Base-by-base conservation (phyloP, 306 rosid species). In the Malus sieversii region DNA sequence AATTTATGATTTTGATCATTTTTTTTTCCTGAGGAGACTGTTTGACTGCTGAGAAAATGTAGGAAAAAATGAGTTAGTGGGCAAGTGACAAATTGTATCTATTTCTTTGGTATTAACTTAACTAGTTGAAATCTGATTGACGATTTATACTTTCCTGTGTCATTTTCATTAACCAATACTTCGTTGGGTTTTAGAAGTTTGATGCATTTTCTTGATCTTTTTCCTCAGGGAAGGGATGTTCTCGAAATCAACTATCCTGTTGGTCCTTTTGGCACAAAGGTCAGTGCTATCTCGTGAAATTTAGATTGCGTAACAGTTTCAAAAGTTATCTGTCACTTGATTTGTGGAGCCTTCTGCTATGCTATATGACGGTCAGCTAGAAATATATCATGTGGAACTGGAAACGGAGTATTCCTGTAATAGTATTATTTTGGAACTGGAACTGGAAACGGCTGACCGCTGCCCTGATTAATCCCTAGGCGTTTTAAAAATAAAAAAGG, bases 191-290 rank as follows among this genome's bases (percentile, higher is more conserved):
- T 13, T 51, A 11, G 20, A 15, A n/a, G 58, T 20, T 72, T 16
- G 5, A 40, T 64, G 67, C 48, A 71, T 70, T 55, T 64, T 62
- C 20, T 67, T 59, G 23, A 68, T 30, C 59, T 8, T 51, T 72
- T 53, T 77, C 30, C 67, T 66, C 75, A 93, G 96, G 98, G 96
- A 85, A 89, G 40, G 78, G 68, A 81, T 35, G 6, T 87, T 71
- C 84, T 87, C 68, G 93, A 86, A 57, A 89, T 87, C 10, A 18
- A 93, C 80, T 69, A 74, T 71, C 98, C 98, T 0, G 87, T 32
- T 25, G 97, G 98, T 70, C 97, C 98, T 71, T 93, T 93, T 13
- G 95, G 97, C 79, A 90, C 98, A 33, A 93, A 89, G 98, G 98
- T 90, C 46, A 70, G 92, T 83, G 32, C 63, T 48, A 68, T 52